Evolutionary conservation across 2,329 filamentous ascomycete species (phyloP), one percentile per base, ranked within the genome.

Genomic region (Sporothrix pseudoabietina): DNA sequence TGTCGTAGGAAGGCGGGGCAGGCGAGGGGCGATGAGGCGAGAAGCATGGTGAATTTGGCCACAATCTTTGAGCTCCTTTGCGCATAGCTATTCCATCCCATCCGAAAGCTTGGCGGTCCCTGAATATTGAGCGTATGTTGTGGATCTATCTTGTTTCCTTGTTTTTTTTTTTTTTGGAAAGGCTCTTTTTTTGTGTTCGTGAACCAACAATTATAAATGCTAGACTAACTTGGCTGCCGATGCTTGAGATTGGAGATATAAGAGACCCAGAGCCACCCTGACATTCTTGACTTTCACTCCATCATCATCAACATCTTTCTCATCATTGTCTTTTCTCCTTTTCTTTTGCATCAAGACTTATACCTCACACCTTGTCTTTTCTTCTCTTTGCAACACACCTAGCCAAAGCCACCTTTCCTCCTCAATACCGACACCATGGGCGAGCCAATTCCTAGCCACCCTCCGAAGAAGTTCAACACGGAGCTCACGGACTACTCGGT

Each of bases 381-480:
- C 19, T 22, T n/a, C 41, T 63, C 16, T 8, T 16, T n/a, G 16
- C 10, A 32, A 3, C 5, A 16, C 19, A 26, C 22, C 7, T 39
- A 44, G 10, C 9, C 39, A 47, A 10, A 44, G 10, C 9, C 39
- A 47, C n/a, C 3, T 47, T 39, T 4, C 22, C 39, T 14, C 44
- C 32, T 49, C 10, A 44, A 12, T 35, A 63, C 61, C 26, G 73
- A 12, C 61, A 76, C 26, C 59, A 80, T 78, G 75, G 77, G 73
- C 55, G 73, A 76, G 22, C 41, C 74, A 71, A 59, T 71, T 71
- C 44, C 65, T 14, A 39, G 57, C 39, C 32, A 65, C 19, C 59
- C 55, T 35, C 30, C 59, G 4, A 83, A 82, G 54, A 83, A 82
- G 77, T 83, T 82, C 78, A 83, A 82, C 74, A 83, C 82, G 1